phyloP scores from a whole-genome alignment of 2,329 filamentous ascomycete species.

The Plenodomus tracheiphilus region DNA sequence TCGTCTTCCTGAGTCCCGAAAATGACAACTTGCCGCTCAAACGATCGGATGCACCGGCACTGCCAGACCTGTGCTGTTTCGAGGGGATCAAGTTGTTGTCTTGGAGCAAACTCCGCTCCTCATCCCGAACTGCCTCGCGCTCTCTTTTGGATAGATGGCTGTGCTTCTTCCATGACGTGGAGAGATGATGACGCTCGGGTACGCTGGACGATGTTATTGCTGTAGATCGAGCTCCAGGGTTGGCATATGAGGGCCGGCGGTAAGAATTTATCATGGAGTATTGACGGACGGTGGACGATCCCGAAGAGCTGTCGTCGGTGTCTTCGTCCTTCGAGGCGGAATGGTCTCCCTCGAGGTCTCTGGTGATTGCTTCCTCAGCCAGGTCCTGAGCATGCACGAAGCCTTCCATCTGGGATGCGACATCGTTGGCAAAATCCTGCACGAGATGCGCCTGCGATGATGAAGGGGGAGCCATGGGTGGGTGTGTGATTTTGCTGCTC shows the following conservation, averaged over 20 bases:
- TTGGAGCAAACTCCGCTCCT: constrained; percentile 61
- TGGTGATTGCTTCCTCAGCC: constrained; percentile 44
- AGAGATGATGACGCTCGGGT: constrained; percentile 41
- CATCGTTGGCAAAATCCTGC: constrained; percentile 25
- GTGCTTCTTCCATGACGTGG: constrained; percentile 34
- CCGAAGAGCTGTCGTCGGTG: constrained; percentile 56
- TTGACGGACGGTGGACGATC: constrained; percentile 52
- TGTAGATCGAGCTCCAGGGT: constrained; percentile 70
- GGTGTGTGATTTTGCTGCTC: background rate
- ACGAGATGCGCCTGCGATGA: constrained; percentile 9
- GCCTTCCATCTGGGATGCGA: constrained; percentile 36
- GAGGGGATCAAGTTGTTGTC: constrained; percentile 63
- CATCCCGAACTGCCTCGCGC: constrained; percentile 56
- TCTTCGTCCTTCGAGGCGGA: constrained; percentile 58
- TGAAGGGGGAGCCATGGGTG: constrained; percentile 22
- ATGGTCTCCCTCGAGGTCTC: constrained; percentile 41
- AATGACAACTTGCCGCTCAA: constrained; percentile 36
- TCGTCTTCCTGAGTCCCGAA: constrained; percentile 31
- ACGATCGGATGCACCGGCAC: constrained; percentile 29
- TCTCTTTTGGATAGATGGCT: constrained; percentile 57
- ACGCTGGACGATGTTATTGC: constrained; percentile 65
- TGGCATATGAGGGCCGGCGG: constrained; percentile 75
- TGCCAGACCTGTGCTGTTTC: constrained; percentile 50
- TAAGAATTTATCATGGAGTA: constrained; percentile 66
- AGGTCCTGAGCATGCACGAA: constrained; percentile 37